Base-by-base conservation (phyloP, 306 rosid genomes). In the Lathyrus tuberosus region DNA sequence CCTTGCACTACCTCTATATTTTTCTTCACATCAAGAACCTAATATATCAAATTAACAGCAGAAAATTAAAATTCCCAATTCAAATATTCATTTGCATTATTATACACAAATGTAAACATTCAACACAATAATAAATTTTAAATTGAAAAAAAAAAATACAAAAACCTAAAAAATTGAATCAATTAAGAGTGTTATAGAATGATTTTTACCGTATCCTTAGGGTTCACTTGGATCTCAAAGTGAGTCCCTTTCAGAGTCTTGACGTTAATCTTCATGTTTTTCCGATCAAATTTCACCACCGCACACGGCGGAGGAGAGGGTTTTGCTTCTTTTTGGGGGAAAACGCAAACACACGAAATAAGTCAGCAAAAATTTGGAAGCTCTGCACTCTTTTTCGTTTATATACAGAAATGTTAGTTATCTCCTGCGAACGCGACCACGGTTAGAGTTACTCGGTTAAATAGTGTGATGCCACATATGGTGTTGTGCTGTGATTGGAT, bases 21-120 rank as follows among this genome's bases (percentile, higher is more conserved):
- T 31, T 79, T 85, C 88, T 91, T 91, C 80, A 91, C 89, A 70
- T 80, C 94, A 73, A 82, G 49, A 82, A 91, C 86, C 96, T 91
- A 77, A 16, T 16, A 71, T 5, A n/a, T 35, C 26, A 60, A 60
- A 15, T 35, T 16, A 58, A 24, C 54, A 44, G 51, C 30, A 10
- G 5, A 42, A 24, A 14, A 31, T 30, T 15, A 40, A 30, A 15
- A 6, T 17, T 67, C 10, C 2, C 22, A 20, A 43, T 15, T 31
- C 54, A 35, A 53, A 54, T 33, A 63, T 15, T 54, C 62, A 70
- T 44, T 4, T 42, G 17, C 72, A 77, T 40, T 70, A 9, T 5
- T 70, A 10, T 5, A 77, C 47, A 56, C 67, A 63, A 48, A 71
- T 41, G 38, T 8, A 77, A 18, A 62, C 71, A 20, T 28, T 13